phyloP scores from a whole-genome alignment of 2,329 filamentous ascomycete species.

The Chlorencoelia australis region DNA sequence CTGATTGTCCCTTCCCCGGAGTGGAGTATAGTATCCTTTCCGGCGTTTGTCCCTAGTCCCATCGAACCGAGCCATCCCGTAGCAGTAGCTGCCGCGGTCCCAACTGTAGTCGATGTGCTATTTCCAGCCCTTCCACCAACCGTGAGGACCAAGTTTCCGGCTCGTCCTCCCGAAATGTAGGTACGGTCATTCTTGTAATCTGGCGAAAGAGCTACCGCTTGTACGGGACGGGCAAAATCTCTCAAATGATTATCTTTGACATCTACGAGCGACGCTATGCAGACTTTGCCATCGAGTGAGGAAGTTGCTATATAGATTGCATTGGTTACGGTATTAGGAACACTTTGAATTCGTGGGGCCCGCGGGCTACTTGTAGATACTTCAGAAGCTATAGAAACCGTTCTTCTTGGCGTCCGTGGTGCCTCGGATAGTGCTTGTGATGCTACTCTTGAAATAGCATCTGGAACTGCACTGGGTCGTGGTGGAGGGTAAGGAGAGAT shows the following conservation, averaged over 20 bases:
- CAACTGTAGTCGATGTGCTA: slow-evolving; percentile 72
- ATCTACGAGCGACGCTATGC: slow-evolving; percentile 78
- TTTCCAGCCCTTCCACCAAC: slow-evolving; percentile 69
- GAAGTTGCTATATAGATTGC: slow-evolving; percentile 89
- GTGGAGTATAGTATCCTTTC: slow-evolving; percentile 79
- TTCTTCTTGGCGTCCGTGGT: slow-evolving; percentile 17
- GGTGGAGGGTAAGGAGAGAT: slow-evolving; percentile 76
- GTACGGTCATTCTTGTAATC: slow-evolving; percentile 84
- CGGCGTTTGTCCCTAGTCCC: slow-evolving; percentile 66
- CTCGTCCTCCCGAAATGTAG: slow-evolving; percentile 83
- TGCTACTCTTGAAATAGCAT: slow-evolving; percentile 27
- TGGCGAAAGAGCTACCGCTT: slow-evolving; percentile 86
- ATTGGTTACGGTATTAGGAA: slow-evolving; percentile 73
- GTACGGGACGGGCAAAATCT: slow-evolving; percentile 88
- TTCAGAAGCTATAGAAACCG: slow-evolving; percentile 33
- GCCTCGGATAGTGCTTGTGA: slow-evolving; percentile 20
- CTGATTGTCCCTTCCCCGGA: slow-evolving; percentile 87
- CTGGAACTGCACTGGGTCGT: slow-evolving; percentile 30
- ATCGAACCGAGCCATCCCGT: slow-evolving; percentile 88
- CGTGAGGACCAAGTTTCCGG: slow-evolving; percentile 80
- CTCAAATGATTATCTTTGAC: slow-evolving; percentile 81
- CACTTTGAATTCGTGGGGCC: slow-evolving; percentile 39
- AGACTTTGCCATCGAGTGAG: slow-evolving; percentile 92
- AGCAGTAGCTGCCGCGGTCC: slow-evolving; percentile 71
- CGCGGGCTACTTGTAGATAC: slow-evolving; percentile 43